phyloP scores from a whole-genome alignment of 768 basidiomycete species.

The Strobilomyces echinocephalus region DNA sequence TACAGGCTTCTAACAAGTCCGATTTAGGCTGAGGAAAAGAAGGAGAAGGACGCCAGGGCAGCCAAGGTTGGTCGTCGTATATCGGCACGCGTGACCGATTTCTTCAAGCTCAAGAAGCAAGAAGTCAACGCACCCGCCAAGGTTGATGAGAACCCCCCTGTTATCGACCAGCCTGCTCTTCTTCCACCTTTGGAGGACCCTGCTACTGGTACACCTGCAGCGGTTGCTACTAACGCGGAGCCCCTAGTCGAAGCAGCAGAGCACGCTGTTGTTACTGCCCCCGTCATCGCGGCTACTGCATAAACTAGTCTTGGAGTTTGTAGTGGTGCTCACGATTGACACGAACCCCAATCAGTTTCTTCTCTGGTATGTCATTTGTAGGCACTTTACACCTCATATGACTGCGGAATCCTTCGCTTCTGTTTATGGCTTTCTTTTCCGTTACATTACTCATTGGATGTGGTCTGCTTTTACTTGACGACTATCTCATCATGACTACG shows the following conservation, averaged over 20 bases:
- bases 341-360: slow-evolving; percentile 35
- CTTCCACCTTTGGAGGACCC: slow-evolving; percentile 84
- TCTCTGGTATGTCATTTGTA: slow-evolving; percentile 36
- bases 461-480: slow-evolving; percentile 55
- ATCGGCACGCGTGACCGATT: slow-evolving; percentile 74
- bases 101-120: slow-evolving; percentile 72
- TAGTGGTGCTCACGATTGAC: slow-evolving; percentile 41
- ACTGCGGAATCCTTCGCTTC: slow-evolving; percentile 34
- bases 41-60: slow-evolving; percentile 46
- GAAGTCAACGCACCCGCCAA: slow-evolving; percentile 68
- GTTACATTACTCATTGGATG: slow-evolving; percentile 55
- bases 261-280: slow-evolving; percentile 46
- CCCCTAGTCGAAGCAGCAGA: slow-evolving; percentile 33
- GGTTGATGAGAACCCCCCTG: slow-evolving; percentile 85
- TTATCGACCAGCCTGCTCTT: slow-evolving; percentile 77
- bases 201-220: slow-evolving; percentile 43
- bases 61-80: slow-evolving; percentile 76
- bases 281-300: slow-evolving; percentile 77
- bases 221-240: slow-evolving; percentile 29
- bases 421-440: slow-evolving; percentile 32
- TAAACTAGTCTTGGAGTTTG: slow-evolving; percentile 36
- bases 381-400: slow-evolving; percentile 33
- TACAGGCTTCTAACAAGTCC: not conserved
- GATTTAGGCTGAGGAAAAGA: slow-evolving; percentile 43
- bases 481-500: slow-evolving; percentile 57